Base-by-base conservation (phyloP, 106 monocot genomes). In the Dioscorea dumetorum region DNA sequence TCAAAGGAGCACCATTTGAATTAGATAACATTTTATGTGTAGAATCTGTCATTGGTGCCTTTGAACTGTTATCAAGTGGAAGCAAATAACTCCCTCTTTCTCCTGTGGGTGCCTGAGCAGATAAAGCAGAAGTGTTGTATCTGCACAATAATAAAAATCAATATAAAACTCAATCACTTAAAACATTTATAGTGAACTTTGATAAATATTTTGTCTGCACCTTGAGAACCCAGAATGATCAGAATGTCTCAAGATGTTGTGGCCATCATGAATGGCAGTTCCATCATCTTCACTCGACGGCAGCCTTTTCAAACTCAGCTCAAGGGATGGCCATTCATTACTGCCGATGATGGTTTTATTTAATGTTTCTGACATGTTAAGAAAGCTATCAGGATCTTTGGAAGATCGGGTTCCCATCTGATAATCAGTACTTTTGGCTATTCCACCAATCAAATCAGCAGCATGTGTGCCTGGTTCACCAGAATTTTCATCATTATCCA, bases 191-290 rank as follows among this genome's bases (percentile, higher is more conserved):
- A 0, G 10, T 41, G 5, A 8, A 41, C 41, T 41, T 41, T 41
- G 41, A 41, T 41, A 41, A 41, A 8, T 41, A 10, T 41, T 41
- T 41, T 16, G 63, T 35, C 75, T 71, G 41, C 77, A 93, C 95
- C 91, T 91, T 53, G 88, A 84, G 75, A 97, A 97, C n/a, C 91
- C 95, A 50, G 95, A 97, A 5, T 64, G 65, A 67, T 89, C 78
- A 12, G 95, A 97, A 78, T 66, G 84, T 74, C 74, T 88, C 57
- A 91, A 58, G 70, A 82, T 68, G 76, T 76, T 84, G 50, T 82
- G 73, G n/a, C 82, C 88, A 60, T 82, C 41, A 41, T 41, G 41
- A 41, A 41, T 41, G 41, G 41, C 41, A 41, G 41, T 41, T 41
- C 41, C 67, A 33, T 41, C 67, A 61, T 79, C 83, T 50, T 70